phyloP scores from a whole-genome alignment of 805 yeast genomes.

The Hanseniaspora valbyensis region DNA sequence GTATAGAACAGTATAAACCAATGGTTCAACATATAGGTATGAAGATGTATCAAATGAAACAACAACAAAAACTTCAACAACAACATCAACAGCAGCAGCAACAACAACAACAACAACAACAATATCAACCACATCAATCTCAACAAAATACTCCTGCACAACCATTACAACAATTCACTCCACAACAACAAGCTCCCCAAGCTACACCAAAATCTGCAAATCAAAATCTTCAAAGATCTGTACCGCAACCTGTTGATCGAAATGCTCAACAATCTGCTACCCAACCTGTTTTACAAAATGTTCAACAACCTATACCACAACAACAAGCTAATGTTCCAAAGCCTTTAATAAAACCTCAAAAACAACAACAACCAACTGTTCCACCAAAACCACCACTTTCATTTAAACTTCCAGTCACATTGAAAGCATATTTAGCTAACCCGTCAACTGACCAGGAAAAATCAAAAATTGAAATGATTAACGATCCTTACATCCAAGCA shows the following conservation, averaged over 20 bases:
- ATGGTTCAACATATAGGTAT: conserved; percentile 14
- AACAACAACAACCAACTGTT: neutral
- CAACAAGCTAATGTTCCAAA: neutral
- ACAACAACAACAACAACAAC: conserved; percentile 9
- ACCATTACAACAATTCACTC: neutral
- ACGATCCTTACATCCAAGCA: neutral
- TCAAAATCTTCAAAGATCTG: too few relatives aligned
- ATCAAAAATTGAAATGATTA: neutral
- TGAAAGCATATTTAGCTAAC: neutral
- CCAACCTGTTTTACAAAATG: too few relatives aligned
- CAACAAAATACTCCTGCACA: neutral
- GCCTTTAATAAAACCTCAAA: neutral
- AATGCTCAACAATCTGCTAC: too few relatives aligned
- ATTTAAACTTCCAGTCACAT: neutral
- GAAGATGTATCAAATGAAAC: conserved; percentile 14
- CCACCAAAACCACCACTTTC: neutral
- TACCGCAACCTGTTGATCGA: too few relatives aligned
- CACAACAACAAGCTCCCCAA: neutral
- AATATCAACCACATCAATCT: neutral
- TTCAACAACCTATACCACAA: neutral
- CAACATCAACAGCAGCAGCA: conserved; percentile 8
- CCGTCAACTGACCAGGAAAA: neutral
- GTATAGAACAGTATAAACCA: conserved; percentile 10
- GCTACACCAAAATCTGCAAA: neutral
- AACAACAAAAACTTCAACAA: conserved; percentile 7